phyloP scores from a whole-genome alignment of 2,329 filamentous ascomycete genomes.

The Colletotrichum lini region DNA sequence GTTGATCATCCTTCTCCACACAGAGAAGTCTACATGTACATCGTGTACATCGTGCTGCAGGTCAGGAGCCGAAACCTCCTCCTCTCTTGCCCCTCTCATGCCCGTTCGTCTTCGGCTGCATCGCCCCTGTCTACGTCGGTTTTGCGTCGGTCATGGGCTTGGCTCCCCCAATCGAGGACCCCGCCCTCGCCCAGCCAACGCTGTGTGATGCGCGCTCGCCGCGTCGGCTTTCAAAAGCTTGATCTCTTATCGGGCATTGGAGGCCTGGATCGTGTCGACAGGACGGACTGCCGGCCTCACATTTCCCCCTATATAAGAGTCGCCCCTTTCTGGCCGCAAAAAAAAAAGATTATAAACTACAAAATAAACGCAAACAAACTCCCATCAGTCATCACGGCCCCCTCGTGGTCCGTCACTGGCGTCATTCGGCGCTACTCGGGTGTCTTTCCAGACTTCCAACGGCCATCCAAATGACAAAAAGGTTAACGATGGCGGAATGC shows the following conservation, averaged over 20 bases:
- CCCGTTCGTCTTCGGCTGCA: background rate
- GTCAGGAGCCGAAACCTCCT: background rate
- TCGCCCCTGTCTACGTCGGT: background rate
- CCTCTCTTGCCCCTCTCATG: background rate
- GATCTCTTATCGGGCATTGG: conserved; percentile 1
- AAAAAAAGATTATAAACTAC: background rate
- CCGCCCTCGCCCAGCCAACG: conserved; percentile 9
- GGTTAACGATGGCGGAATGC: conserved; percentile 13
- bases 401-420: conserved; percentile 1
- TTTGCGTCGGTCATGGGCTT: background rate
- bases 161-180: background rate
- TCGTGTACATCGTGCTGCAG: background rate
- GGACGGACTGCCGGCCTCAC: background rate
- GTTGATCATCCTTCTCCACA: background rate
- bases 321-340: background rate
- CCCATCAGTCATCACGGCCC: background rate
- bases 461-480: conserved; percentile 6
- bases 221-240: conserved; percentile 35
- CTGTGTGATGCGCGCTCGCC: conserved; percentile 29
- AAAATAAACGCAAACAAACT: conserved; percentile 1
- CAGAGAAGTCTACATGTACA: too few relatives aligned
- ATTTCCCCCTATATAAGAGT: background rate
- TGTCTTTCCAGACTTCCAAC: background rate
- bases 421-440: background rate
- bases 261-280: conserved; percentile 3